Percentiles rank a stretch among this genome's conserved stretches.
These are phyloP conservation scores for Monascus purpureus DNA, from an alignment of 495 filamentous ascomycete genomes.

Conservation along the genomic window DNA sequence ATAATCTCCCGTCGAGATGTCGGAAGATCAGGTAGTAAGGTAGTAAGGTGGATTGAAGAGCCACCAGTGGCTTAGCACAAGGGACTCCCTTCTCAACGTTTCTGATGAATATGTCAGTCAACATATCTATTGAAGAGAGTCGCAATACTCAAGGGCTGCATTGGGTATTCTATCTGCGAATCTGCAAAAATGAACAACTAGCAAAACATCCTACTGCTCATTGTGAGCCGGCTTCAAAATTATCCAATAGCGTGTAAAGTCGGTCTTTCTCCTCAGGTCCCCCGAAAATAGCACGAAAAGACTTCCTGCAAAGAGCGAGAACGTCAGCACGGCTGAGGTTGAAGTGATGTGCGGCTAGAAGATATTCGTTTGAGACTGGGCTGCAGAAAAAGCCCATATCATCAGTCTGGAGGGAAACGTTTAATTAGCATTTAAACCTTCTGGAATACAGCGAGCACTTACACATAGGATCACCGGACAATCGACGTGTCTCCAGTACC, in stretches of 20 bases:
- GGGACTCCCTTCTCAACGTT: too few relatives aligned
- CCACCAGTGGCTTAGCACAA: too few relatives aligned
- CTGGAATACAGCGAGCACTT: slow-evolving; percentile 17
- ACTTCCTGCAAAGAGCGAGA: slow-evolving; percentile 38
- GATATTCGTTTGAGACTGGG: slow-evolving; percentile 66
- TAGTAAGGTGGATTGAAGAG: too few relatives aligned
- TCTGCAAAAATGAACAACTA: too few relatives aligned
- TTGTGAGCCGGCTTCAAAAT: slow-evolving; percentile 14
- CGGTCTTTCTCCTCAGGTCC: slow-evolving; percentile 45
- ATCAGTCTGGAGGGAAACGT: slow-evolving; percentile 47
- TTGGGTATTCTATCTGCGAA: too few relatives aligned
- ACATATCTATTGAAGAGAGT: too few relatives aligned
- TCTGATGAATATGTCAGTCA: too few relatives aligned
- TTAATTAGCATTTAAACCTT: not conserved
- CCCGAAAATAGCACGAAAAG: slow-evolving; percentile 51
- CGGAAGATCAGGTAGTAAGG: too few relatives aligned
- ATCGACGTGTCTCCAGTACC: slow-evolving; percentile 41
- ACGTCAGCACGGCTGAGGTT: slow-evolving; percentile 40
- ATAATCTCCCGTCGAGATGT: too few relatives aligned
- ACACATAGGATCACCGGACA: slow-evolving; percentile 47
- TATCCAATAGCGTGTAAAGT: slow-evolving; percentile 33
- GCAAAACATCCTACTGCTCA: too few relatives aligned
- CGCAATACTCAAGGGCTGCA: too few relatives aligned
- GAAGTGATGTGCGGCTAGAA: slow-evolving; percentile 60
- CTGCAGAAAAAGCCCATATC: slow-evolving; percentile 78